Conservation (phyloP, 2,329 filamentous ascomycete genomes). For the Nemania sp. region DNA sequence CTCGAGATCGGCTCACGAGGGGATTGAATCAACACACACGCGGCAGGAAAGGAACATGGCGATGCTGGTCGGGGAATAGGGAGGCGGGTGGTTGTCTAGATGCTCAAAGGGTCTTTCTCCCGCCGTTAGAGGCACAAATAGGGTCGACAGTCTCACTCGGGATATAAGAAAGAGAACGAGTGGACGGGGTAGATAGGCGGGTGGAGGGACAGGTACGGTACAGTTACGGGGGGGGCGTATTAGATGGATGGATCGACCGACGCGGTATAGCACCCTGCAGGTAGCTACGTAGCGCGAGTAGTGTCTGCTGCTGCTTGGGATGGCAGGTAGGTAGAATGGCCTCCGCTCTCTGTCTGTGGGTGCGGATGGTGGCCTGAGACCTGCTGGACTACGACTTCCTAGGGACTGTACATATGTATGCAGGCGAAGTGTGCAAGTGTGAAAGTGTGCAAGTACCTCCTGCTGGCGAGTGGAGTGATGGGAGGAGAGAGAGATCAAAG, state of each 20-base stretch:
- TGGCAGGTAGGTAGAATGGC: slow-evolving; percentile 4
- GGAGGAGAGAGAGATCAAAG: no score
- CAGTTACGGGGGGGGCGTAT: background rate
- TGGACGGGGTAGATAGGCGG: slow-evolving; percentile 19
- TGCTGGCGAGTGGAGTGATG: no score
- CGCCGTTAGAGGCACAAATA: slow-evolving; percentile 19
- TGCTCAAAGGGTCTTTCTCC: slow-evolving; percentile 9
- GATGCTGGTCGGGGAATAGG: slow-evolving; percentile 8
- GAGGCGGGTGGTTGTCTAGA: background rate
- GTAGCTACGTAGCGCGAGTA: no score
- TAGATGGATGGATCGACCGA: slow-evolving; percentile 13
- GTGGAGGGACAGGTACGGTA: slow-evolving; percentile 16
- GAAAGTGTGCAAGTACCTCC: no score
- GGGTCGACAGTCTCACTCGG: slow-evolving; percentile 24
- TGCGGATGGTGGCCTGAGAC: slow-evolving; percentile 8
- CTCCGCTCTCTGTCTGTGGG: slow-evolving; percentile 9
- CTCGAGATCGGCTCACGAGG: no score
- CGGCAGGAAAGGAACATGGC: slow-evolving; percentile 15
- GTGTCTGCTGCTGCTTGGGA: no score
- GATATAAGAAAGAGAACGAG: slow-evolving; percentile 25
- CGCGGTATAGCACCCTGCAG: slow-evolving; percentile 17
- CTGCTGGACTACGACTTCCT: slow-evolving; percentile 2
- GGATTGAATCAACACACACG: slow-evolving; percentile 7
- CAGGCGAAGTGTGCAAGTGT: no score
- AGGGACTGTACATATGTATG: no score